These are phyloP conservation scores for Xylaria sp. DNA, from an alignment of 495 filamentous ascomycete species.

Conservation along the genomic window DNA sequence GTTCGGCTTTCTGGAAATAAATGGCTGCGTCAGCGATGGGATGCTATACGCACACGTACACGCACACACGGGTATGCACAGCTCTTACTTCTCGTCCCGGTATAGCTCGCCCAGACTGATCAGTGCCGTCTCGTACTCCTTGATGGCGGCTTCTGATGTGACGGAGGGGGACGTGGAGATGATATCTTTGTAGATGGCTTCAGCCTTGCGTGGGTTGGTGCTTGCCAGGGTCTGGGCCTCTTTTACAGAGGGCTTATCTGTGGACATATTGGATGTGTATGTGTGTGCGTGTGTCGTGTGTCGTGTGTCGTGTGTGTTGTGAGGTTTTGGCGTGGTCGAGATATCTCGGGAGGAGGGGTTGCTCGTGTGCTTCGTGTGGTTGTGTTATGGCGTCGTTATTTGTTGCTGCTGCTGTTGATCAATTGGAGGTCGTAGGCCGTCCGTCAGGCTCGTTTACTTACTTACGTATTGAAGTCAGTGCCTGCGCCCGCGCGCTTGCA, in stretches of 20 bases:
- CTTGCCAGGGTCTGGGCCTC: constrained; percentile 86
- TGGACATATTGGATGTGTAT: constrained; percentile 36
- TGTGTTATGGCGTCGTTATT: background rate
- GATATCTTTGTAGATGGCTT: constrained; percentile 84
- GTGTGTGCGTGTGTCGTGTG: constrained; percentile 2
- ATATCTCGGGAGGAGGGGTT: background rate
- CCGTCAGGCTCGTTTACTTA: constrained; percentile 27
- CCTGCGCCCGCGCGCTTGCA: constrained; percentile 23
- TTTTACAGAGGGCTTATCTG: constrained; percentile 48
- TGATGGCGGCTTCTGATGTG: constrained; percentile 78
- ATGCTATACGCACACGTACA: background rate
- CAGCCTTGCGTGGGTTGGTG: constrained; percentile 79
- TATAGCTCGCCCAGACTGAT: constrained; percentile 90
- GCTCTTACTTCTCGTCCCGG: constrained; percentile 76
- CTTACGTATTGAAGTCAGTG: constrained; percentile 28
- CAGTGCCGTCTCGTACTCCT: constrained; percentile 85
- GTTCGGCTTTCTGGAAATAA: constrained; percentile 65
- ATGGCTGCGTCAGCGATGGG: constrained; percentile 26
- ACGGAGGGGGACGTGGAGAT: constrained; percentile 82
- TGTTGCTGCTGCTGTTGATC: constrained; percentile 1
- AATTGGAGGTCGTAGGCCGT: constrained; percentile 14
- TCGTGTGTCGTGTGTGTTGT: no score
- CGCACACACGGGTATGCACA: background rate
- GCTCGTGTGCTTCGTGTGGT: constrained; percentile 4
- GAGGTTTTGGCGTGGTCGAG: background rate